Evolutionary conservation across 1,284 basidiomycete genomes (phyloP).

Genomic region (Heterobasidion annosum): DNA sequence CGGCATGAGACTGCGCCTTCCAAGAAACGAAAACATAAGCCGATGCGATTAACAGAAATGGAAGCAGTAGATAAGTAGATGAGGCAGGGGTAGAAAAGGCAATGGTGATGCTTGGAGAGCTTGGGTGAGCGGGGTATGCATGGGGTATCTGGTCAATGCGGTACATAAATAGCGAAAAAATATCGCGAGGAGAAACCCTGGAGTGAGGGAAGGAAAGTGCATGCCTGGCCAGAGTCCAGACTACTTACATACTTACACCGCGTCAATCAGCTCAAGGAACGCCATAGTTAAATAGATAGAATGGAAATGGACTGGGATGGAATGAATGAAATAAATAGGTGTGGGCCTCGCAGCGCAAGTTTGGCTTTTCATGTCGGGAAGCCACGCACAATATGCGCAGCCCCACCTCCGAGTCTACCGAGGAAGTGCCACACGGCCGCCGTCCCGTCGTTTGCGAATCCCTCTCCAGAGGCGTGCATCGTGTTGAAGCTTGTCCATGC

Average conservation of each 20-base stretch:
- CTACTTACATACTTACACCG: neutral
- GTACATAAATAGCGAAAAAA: neutral
- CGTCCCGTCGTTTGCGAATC: slow-evolving; percentile 40
- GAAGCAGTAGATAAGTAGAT: neutral
- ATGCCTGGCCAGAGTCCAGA: neutral
- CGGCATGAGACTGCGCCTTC: too few species aligned
- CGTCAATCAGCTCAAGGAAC: neutral
- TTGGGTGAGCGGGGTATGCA: neutral
- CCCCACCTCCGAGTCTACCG: slow-evolving; percentile 56
- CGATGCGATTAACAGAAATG: too few species aligned
- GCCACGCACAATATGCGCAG: slow-evolving; percentile 60
- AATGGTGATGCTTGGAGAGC: neutral
- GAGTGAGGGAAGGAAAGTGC: neutral
- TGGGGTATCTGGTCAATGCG: neutral
- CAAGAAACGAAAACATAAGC: neutral
- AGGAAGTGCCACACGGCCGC: slow-evolving; percentile 52
- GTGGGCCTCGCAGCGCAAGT: too few species aligned
- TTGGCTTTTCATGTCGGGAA: slow-evolving; percentile 50
- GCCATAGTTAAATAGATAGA: too few species aligned
- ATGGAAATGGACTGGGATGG: too few species aligned
- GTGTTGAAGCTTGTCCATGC: slow-evolving; percentile 73
- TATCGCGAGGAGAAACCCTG: neutral
- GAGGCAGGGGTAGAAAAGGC: neutral
- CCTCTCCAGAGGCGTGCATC: slow-evolving; percentile 58
- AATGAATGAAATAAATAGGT: too few species aligned